Conservation (phyloP, 192 early-diverging fungal genomes). For the Martensiomyces pterosporus region DNA sequence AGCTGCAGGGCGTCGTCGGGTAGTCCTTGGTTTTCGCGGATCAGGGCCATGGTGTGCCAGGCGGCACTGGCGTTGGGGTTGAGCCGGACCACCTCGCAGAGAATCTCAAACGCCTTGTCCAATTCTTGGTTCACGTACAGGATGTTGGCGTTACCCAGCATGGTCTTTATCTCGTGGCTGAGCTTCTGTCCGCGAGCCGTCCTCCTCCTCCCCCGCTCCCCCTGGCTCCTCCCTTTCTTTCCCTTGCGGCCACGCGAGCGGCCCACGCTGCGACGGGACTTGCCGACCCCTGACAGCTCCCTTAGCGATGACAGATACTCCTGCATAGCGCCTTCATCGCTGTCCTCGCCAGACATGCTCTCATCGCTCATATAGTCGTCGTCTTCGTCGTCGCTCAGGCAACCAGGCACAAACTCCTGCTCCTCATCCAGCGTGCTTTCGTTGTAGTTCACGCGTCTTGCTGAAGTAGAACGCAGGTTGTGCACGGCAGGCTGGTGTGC, state of each 20-base stretch:
- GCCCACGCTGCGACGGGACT: too few relatives aligned
- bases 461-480: conserved; percentile 5
- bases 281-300: too few relatives aligned
- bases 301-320: too few relatives aligned
- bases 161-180: conserved; percentile 50
- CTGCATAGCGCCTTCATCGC: too few relatives aligned
- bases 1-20: conserved; percentile 67
- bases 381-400: conserved; percentile 28
- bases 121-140: conserved; percentile 69
- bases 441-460: conserved; percentile 15
- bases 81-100: conserved; percentile 73
- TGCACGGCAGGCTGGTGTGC: too few relatives aligned
- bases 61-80: conserved; percentile 69
- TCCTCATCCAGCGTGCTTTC: too few relatives aligned
- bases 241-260: too few relatives aligned
- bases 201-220: not conserved
- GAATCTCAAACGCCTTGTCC: conserved; percentile 62
- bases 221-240: not conserved
- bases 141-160: conserved; percentile 75
- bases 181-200: conserved; percentile 6
- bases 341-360: conserved; percentile 8
- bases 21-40: conserved; percentile 84
- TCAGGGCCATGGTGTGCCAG: conserved; percentile 86
- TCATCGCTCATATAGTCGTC: conserved; percentile 26
- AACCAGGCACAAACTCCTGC: conserved; percentile 6